Conservation (phyloP, 805 yeast species). For the Pichia thaimueangensis region DNA sequence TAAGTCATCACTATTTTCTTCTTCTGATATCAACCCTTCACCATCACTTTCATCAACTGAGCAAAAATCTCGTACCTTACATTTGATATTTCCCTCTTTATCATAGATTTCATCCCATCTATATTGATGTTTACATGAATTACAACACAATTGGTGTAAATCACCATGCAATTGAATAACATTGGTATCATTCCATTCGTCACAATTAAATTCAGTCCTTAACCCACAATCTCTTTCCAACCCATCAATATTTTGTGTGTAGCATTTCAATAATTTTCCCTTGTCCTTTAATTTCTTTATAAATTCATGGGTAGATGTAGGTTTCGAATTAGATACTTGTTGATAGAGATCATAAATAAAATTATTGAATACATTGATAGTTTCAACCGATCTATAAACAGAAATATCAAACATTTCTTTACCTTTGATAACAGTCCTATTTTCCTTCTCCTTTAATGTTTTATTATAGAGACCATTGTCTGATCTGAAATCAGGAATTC, state of each 20-base stretch:
- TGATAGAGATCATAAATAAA: slow-evolving; percentile 78
- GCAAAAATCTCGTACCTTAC: background rate
- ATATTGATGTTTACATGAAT: slow-evolving; percentile 52
- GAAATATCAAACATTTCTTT: slow-evolving; percentile 88
- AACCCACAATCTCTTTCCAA: slow-evolving; percentile 65
- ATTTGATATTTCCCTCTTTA: slow-evolving; percentile 30
- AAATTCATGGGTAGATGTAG: slow-evolving; percentile 81
- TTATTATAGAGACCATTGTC: slow-evolving; percentile 70
- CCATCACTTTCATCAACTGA: background rate
- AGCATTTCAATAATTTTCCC: slow-evolving; percentile 71
- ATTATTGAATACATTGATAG: slow-evolving; percentile 70
- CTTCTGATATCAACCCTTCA: slow-evolving; percentile 1
- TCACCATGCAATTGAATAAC: slow-evolving; percentile 93
- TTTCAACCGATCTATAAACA: slow-evolving; percentile 59
- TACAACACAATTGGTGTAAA: slow-evolving; percentile 68
- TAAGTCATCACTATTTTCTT: slow-evolving; percentile 2
- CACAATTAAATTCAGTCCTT: slow-evolving; percentile 46
- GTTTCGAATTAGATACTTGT: slow-evolving; percentile 57
- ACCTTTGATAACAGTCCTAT: slow-evolving; percentile 66
- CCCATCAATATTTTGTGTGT: slow-evolving; percentile 93
- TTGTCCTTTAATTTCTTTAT: slow-evolving; percentile 53
- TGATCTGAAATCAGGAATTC: slow-evolving; percentile 93
- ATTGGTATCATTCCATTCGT: slow-evolving; percentile 56
- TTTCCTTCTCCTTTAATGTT: slow-evolving; percentile 42
- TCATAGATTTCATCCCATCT: slow-evolving; percentile 47